These are phyloP conservation scores for Trichoderma breve DNA, from an alignment of 2,329 filamentous ascomycete species.

Conservation along the genomic window DNA sequence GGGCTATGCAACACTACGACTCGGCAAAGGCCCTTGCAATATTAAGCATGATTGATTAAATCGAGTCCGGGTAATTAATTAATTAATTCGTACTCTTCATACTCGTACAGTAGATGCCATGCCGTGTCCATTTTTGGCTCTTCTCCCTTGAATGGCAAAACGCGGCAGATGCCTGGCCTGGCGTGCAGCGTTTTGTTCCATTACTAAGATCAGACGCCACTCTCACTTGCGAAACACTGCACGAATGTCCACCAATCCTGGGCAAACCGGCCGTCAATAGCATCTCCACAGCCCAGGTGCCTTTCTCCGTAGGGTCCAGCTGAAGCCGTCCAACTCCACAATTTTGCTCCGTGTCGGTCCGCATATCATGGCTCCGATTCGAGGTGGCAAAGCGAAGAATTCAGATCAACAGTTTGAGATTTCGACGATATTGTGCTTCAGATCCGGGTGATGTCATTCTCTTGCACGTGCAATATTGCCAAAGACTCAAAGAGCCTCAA, in stretches of 20 bases:
- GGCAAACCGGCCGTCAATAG: neutral
- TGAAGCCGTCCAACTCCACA: neutral
- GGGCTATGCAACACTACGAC: neutral
- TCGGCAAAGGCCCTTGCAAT: neutral
- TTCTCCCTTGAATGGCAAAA: neutral
- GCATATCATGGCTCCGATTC: neutral
- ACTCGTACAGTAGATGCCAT: neutral
- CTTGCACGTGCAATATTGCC: neutral
- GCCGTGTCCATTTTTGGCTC: neutral
- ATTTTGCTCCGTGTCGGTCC: neutral
- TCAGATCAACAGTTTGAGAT: neutral
- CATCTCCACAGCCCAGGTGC: neutral
- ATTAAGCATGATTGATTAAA: neutral
- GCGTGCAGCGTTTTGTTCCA: neutral
- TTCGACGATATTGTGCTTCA: neutral
- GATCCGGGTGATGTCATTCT: neutral
- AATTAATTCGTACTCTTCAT: neutral
- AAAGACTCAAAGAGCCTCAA: neutral
- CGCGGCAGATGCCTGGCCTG: neutral
- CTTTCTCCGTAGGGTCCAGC: neutral
- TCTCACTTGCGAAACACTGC: neutral
- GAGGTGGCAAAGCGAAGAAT: neutral
- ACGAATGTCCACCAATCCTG: neutral
- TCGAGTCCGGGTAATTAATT: neutral
- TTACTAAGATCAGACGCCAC: neutral